Base-by-base conservation (phyloP, 2,329 filamentous ascomycete species). In the Fusarium circinatum region DNA sequence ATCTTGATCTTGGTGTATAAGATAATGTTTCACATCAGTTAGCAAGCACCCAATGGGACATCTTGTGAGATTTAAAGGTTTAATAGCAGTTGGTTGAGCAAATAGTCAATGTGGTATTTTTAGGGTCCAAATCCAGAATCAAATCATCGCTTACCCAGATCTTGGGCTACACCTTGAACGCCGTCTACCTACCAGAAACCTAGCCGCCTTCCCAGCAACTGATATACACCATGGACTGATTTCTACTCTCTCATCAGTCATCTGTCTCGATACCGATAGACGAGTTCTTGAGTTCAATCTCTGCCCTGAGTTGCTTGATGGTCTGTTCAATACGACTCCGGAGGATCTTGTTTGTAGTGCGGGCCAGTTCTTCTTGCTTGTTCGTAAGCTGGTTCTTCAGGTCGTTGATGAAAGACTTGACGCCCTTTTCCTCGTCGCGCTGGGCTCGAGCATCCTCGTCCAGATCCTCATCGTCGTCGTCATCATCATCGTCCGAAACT, bases 341-440 rank as follows among this genome's bases (percentile, higher is more conserved):
- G 65, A 90, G 79, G 64, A 90, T 86, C 65, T 83, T 82, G 76
- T 86, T 87, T 8, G 78, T 79, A 32, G 84, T 84, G 45, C 79
- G 82, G 24, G 82, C 81, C 55, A 87, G 80, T 73, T 88, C 84
- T 10, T 80, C 81, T 74, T 87, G 82, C 61, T 85, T 82, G 41
- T 80, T 79, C 42, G 83, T 82, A 24, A 89, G 84, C 75, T 87
- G 83, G 77, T 85, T 87, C 79, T 88, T 84, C 65, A 90, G 83
- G 58, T 87, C 84, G 55, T 84, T 82, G 58, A 89, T 86, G 71
- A 89, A 88, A 74, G 87, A 87, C 74, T 86, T 85, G 70, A 89
- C 85, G 68, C 88, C 87, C 71, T 88, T 85, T 70, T 86, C 83
- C 70, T 89, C 85, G 52, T 88, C 86, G 26, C 83, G 82, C 61